Base-by-base conservation (phyloP, 768 basidiomycete genomes). In the Kondoa malvinella region DNA sequence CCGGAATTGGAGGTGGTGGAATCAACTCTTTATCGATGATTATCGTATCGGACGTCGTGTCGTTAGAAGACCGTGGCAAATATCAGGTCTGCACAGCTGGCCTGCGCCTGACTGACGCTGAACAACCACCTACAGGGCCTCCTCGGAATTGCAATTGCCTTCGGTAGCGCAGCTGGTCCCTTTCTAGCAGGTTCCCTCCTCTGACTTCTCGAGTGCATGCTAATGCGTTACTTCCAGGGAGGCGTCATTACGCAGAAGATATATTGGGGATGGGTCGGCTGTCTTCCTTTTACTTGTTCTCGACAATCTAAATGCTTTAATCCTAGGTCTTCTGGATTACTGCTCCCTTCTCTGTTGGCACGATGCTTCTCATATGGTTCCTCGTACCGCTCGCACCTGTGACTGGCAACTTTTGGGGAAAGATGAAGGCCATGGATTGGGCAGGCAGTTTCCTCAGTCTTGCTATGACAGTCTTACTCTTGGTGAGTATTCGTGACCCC, bases 1-100 rank as follows among this genome's bases (percentile, higher is more conserved):
- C 72, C 4, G 76, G 76, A 34, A 69, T 75, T 21, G 76, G 76
- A 1, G 76, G 76, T 34, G 76, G 76, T n/a, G 76, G 76, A 0
- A 71, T 77, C 66, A 77, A 75, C 68, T 70, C 69, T 27, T 73
- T 77, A 32, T 69, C 70, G 16, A 76, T 76, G 75, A 72, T 73
- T 60, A 73, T 77, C 56, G 73, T 76, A 63, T 40, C 58, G 72
- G 76, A 76, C 60, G 71, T 76, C n/a, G 75, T 76, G 0, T 66
- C 72, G 15, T 65, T 76, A 56, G 71, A 73, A 30, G 74, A 75
- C 1, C 64, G 76, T 17, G 76, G 76, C 2, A 74, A 73, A 62
- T 74, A 73, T 62, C 74, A 75, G 40, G 40, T 50, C 40, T 8
- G 40, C 21, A 50, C 12, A 8, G 40, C 40, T 50, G 63, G 75